Evolutionary conservation across 2,329 filamentous ascomycete species (phyloP).

Genomic region (Camillea tinctor): DNA sequence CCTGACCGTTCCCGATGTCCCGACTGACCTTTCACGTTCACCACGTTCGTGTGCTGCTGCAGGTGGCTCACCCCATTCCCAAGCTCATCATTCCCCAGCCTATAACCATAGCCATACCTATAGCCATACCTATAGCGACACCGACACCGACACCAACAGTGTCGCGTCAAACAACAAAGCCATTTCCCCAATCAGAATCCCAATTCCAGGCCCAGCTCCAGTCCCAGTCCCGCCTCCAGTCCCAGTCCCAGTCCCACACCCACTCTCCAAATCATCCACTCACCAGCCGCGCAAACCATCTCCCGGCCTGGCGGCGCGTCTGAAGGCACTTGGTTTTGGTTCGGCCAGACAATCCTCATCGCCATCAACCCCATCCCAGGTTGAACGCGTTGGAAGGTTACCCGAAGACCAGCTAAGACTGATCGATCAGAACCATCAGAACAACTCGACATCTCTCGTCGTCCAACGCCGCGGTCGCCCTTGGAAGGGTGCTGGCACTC

Average conservation of each 20-base stretch:
- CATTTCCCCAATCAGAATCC: constrained; percentile 23
- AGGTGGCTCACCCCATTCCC: constrained; percentile 35
- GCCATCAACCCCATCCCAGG: constrained; percentile 29
- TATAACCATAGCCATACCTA: background rate
- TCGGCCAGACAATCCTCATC: constrained; percentile 39
- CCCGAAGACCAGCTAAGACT: constrained; percentile 68
- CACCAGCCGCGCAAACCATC: constrained; percentile 55
- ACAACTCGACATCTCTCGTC: constrained; percentile 48
- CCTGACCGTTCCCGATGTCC: constrained; percentile 43
- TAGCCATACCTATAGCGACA: constrained; percentile 11
- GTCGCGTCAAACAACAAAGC: constrained; percentile 14
- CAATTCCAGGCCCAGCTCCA: too few relatives aligned
- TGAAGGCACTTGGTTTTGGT: constrained; percentile 64
- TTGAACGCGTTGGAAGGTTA: constrained; percentile 62
- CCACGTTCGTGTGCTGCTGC: too few relatives aligned
- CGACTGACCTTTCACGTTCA: constrained; percentile 37
- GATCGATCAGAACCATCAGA: constrained; percentile 66
- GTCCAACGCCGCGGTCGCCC: constrained; percentile 67
- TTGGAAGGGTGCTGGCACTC: constrained; percentile 66
- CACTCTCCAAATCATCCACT: constrained; percentile 27
- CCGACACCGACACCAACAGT: constrained; percentile 22
- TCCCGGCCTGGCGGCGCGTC: constrained; percentile 62
- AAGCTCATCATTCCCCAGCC: too few relatives aligned
- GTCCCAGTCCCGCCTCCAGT: too few relatives aligned
- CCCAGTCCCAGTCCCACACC: too few relatives aligned